These are phyloP conservation scores for Syzygium aqueum DNA, from an alignment of 345 rosid species.

Conservation along the genomic window DNA sequence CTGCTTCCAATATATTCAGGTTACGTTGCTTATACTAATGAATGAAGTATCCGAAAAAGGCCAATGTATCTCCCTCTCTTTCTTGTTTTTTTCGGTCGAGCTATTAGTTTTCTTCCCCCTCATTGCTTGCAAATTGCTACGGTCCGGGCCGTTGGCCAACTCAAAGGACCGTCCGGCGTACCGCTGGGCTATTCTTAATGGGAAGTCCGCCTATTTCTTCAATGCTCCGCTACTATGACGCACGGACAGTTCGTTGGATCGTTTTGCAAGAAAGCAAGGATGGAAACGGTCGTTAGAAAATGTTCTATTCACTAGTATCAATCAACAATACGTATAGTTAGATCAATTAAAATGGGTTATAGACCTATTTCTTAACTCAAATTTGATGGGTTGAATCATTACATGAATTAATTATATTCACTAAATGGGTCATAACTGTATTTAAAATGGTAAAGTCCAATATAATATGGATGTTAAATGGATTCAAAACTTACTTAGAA, in stretches of 20 bases:
- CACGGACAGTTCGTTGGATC: not conserved
- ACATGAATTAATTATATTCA: no score
- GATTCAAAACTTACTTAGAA: no score
- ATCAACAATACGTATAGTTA: not conserved
- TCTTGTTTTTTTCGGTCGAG: not conserved
- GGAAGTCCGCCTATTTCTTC: not conserved
- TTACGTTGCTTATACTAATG: not conserved
- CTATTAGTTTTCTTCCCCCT: not conserved
- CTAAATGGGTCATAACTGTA: no score
- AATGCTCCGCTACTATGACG: not conserved
- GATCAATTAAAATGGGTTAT: no score
- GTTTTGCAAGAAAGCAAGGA: not conserved
- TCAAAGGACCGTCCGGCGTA: not conserved
- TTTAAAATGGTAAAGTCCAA: no score
- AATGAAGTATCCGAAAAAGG: not conserved
- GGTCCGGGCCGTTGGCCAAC: not conserved
- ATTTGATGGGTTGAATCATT: not conserved
- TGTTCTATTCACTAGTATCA: not conserved
- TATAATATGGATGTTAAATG: no score
- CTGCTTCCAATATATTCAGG: not conserved
- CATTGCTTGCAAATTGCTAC: not conserved
- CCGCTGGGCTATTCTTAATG: not conserved
- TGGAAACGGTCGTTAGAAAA: not conserved
- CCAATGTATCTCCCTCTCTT: not conserved
- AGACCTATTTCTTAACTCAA: no score